These are phyloP conservation scores for Ceratobasidium sp. DNA, from an alignment of 1,284 basidiomycete species.

Conservation along the genomic window DNA sequence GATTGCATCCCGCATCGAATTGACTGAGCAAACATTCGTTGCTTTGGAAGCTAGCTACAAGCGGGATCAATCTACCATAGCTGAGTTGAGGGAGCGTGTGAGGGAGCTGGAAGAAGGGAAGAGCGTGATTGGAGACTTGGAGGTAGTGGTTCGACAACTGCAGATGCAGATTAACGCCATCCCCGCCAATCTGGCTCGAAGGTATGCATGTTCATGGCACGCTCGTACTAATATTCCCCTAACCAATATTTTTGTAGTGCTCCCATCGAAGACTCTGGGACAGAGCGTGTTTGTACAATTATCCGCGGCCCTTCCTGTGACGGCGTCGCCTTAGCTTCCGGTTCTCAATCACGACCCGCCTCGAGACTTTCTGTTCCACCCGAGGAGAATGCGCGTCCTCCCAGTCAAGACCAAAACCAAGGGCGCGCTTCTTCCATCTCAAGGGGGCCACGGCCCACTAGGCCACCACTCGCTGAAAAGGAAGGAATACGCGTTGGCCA, in stretches of 20 bases:
- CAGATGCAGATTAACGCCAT: constrained; percentile 35
- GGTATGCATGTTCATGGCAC: background rate
- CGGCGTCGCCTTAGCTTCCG: background rate
- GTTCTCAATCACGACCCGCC: constrained; percentile 11
- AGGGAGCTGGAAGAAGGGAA: constrained; percentile 31
- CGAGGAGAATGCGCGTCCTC: constrained; percentile 8
- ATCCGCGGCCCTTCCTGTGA: constrained; percentile 16
- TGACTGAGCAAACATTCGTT: background rate
- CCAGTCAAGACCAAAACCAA: constrained; percentile 26
- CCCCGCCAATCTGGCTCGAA: background rate
- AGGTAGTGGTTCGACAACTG: constrained; percentile 13
- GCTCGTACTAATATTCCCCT: background rate
- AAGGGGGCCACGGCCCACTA: constrained; percentile 9
- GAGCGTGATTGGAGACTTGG: constrained; percentile 21
- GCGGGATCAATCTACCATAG: constrained; percentile 1
- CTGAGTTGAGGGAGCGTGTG: constrained; percentile 14
- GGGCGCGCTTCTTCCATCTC: constrained; percentile 29
- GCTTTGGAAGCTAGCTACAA: background rate
- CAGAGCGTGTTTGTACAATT: constrained; percentile 25
- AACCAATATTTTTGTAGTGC: background rate
- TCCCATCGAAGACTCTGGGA: constrained; percentile 5
- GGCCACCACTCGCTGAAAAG: constrained; percentile 37
- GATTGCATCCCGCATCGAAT: background rate
- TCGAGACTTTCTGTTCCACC: constrained; percentile 33
- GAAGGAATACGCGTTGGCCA: constrained; percentile 24